Percentiles rank a stretch among this genome's conserved stretches.
Conservation (phyloP, 2,329 filamentous ascomycete species). For the Bipolaris bicolor region DNA sequence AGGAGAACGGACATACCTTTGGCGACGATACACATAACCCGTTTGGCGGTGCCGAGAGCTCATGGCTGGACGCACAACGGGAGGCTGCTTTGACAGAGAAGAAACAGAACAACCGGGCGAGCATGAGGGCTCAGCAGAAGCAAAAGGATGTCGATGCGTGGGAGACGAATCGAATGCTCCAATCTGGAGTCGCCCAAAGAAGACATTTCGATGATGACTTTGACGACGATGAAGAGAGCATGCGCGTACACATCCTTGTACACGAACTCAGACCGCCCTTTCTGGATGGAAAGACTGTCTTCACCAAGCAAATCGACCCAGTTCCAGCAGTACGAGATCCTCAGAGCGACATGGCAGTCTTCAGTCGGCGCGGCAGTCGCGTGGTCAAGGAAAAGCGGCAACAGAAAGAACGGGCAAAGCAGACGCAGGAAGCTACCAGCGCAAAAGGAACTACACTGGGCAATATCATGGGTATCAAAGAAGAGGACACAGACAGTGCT, state of each 20-base stretch:
- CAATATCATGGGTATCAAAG: slow-evolving; percentile 94
- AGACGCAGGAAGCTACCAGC: slow-evolving; percentile 93
- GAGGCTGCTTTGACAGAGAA: slow-evolving; percentile 79
- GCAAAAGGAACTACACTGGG: slow-evolving; percentile 89
- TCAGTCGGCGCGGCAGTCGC: slow-evolving; percentile 91
- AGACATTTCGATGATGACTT: slow-evolving; percentile 82
- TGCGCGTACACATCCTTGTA: slow-evolving; percentile 85
- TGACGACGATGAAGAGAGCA: slow-evolving; percentile 87
- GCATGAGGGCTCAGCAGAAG: slow-evolving; percentile 78
- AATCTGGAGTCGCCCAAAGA: slow-evolving; percentile 91
- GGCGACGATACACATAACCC: slow-evolving; percentile 94
- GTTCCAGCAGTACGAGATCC: slow-evolving; percentile 90
- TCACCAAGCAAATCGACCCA: slow-evolving; percentile 95
- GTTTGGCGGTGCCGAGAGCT: slow-evolving; percentile 76
- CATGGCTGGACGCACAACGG: slow-evolving; percentile 75
- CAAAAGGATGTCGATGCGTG: slow-evolving; percentile 96
- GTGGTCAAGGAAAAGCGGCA: slow-evolving; percentile 91
- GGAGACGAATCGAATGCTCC: slow-evolving; percentile 98
- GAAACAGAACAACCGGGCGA: slow-evolving; percentile 74
- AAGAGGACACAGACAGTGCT: slow-evolving; percentile 87
- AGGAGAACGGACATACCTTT: slow-evolving; percentile 83
- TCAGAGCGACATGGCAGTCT: slow-evolving; percentile 98
- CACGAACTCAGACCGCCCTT: slow-evolving; percentile 95
- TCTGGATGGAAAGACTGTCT: slow-evolving; percentile 90
- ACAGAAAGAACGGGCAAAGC: slow-evolving; percentile 89